phyloP scores from a whole-genome alignment of 306 rosid species.

The Vicia sativa region DNA sequence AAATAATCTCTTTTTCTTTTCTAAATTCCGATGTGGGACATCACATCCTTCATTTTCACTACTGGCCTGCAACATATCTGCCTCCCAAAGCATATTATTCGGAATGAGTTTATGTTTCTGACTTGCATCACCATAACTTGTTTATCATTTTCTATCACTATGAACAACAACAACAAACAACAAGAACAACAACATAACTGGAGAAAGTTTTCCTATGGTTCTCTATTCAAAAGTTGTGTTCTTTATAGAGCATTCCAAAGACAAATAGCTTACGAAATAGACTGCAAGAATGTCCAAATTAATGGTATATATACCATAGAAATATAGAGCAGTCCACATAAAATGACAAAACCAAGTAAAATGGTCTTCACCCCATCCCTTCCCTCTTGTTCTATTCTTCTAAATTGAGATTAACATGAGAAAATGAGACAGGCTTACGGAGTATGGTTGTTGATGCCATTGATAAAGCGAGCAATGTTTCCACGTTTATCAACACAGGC shows the following conservation, averaged over 20 bases:
- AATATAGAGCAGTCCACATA: slow-evolving; percentile 2
- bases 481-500: slow-evolving; percentile 82
- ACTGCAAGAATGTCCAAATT: slow-evolving; percentile 17
- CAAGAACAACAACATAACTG: too few species aligned
- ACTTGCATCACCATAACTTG: too few species aligned
- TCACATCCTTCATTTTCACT: too few species aligned
- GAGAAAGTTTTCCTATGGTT: slow-evolving; percentile 39
- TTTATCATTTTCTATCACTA: too few species aligned
- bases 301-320: neutral
- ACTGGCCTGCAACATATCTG: too few species aligned
- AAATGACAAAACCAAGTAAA: slow-evolving; percentile 25
- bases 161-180: too few species aligned
- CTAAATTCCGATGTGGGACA: too few species aligned
- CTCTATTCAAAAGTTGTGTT: slow-evolving; percentile 38
- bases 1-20: too few species aligned
- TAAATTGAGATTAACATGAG: slow-evolving; percentile 25
- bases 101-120: too few species aligned
- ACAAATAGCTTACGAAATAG: slow-evolving; percentile 21
- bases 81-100: too few species aligned
- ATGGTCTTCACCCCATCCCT: neutral
- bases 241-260: slow-evolving; percentile 28
- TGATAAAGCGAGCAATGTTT: slow-evolving; percentile 83
- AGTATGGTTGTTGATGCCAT: slow-evolving; percentile 82
- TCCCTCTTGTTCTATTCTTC: slow-evolving; percentile 15
- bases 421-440: slow-evolving; percentile 55